Percentiles rank a stretch among this genome's conserved stretches.
Conservation (phyloP, 768 basidiomycete genomes). For the Mycena albidolilacea region DNA sequence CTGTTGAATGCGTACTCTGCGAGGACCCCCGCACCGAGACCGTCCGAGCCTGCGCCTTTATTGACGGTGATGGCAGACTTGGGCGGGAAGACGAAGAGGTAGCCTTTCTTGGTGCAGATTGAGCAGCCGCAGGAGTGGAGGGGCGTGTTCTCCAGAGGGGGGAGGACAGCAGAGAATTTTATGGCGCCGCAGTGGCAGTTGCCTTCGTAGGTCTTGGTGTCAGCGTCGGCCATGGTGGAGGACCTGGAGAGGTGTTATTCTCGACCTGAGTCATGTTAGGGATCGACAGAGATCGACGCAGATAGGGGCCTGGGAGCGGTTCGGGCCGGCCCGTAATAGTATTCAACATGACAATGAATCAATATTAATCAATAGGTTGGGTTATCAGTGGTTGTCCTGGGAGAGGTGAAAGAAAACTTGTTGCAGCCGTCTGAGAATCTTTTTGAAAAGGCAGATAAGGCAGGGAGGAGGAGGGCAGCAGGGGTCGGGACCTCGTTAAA, state of each 20-base stretch:
- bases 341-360: no score
- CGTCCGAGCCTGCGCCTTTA: conserved; percentile 37
- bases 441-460: no score
- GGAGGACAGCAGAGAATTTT: conserved; percentile 36
- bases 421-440: no score
- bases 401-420: no score
- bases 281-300: no score
- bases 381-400: no score
- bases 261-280: conserved; percentile 1
- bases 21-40: conserved; percentile 36
- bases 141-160: conserved; percentile 29
- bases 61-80: conserved; percentile 31
- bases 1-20: conserved; percentile 29
- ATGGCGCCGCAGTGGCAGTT: conserved; percentile 42
- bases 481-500: no score
- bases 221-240: conserved; percentile 17
- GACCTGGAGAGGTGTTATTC: neutral
- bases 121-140: conserved; percentile 38
- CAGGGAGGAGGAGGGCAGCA: no score
- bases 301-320: no score
- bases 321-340: no score
- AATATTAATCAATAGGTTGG: no score
- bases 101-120: conserved; percentile 42
- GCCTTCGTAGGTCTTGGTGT: conserved; percentile 34
- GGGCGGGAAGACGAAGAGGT: conserved; percentile 36